Evolutionary conservation across 805 yeast species (phyloP), one percentile per base, ranked within the genome.

Genomic region (Yarrowia sp.): DNA sequence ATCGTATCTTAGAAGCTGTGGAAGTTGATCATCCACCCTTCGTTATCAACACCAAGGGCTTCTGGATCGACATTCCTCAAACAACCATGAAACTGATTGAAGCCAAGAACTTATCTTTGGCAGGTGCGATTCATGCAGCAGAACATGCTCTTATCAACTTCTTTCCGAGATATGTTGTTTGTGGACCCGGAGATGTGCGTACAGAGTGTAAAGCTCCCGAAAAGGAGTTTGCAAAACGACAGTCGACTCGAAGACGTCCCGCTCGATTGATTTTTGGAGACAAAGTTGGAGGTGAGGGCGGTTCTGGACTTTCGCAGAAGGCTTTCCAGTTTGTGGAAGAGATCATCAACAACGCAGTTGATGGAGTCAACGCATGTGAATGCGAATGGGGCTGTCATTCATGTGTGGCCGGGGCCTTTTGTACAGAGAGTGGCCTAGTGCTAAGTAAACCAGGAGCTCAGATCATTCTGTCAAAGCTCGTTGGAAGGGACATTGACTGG

Each of bases 201-300:
- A 90, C 98, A 0, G 99, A 95, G 74, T 95, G 99, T 75, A 95
- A 95, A 71, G 98, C 98, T 0, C 98, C 99, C 0, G 96, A 92
- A 68, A 95, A 95, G 71, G 99, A 95, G 72, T 90, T 93, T 79
- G 90, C 97, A 0, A 81, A 82, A 56, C 76, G 91, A 30, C 89
- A 89, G 71, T 82, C 93, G 0, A 75, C 76, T 17, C 78, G 99
- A 43, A 83, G 82, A 65, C 77, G 99, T 44, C 98, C 98, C 0
- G 96, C 96, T 0, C 78, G 99, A 63, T 77, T 95, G 58, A 85
- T 92, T 1, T 89, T 95, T 69, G 86, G 85, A 71, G 98, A 95
- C 73, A 81, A 90, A 0, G 85, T 86, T 70, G 97, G 96, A 11
- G 96, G 96, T 1, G 80, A 80, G 64, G 78, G 80, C 49, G 97